Conservation (phyloP, 495 filamentous ascomycete genomes). For the Tetracladium setigerum region DNA sequence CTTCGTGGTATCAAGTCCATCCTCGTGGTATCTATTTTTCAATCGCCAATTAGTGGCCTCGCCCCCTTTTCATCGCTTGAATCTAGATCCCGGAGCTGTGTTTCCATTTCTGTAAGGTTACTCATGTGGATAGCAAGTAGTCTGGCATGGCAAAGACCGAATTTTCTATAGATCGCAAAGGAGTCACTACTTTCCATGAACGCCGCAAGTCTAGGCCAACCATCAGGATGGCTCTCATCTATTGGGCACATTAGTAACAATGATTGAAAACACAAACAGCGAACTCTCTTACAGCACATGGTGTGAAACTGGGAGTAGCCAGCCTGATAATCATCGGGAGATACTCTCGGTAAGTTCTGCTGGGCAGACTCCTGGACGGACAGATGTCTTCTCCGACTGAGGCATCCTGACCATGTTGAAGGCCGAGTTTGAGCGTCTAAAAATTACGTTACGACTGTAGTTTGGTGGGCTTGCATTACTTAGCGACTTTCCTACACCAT, state of each 20-base stretch:
- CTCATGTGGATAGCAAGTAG: slow-evolving; percentile 4
- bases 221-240: slow-evolving; percentile 9
- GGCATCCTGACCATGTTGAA: no score
- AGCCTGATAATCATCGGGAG: not conserved
- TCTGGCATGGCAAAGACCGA: slow-evolving; percentile 5
- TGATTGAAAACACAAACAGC: not conserved
- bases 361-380: no score
- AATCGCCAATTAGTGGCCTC: slow-evolving; percentile 1
- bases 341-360: not conserved
- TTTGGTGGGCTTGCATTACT: no score
- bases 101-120: slow-evolving; percentile 3
- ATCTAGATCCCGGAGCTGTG: not conserved
- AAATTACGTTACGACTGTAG: no score
- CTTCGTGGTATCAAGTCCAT: slow-evolving; percentile 7
- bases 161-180: slow-evolving; percentile 7
- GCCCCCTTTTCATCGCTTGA: slow-evolving; percentile 1
- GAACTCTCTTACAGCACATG: not conserved
- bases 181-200: slow-evolving; percentile 8
- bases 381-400: no score
- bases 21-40: slow-evolving; percentile 6
- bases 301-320: not conserved
- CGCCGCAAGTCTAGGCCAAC: slow-evolving; percentile 4
- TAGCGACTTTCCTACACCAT: not conserved
- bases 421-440: no score
- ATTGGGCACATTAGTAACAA: not conserved